Evolutionary conservation across 2,329 filamentous ascomycete genomes (phyloP).

Genomic region (Aspergillus pseudonomiae): DNA sequence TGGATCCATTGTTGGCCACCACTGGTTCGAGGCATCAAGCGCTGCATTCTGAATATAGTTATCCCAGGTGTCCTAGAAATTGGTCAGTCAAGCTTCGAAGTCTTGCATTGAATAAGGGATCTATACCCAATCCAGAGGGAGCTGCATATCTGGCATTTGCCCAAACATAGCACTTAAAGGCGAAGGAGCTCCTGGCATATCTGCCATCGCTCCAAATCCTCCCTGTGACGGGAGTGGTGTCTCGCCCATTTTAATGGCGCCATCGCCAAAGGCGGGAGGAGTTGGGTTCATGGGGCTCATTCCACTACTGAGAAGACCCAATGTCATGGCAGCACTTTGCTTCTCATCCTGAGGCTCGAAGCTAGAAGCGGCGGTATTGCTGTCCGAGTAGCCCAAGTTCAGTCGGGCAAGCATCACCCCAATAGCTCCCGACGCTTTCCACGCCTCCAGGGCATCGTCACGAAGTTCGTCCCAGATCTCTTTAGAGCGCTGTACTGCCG

Average conservation of each 20-base stretch:
- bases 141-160: conserved; percentile 58
- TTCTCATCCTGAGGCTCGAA: conserved; percentile 58
- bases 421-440: conserved; percentile 81
- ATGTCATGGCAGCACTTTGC: conserved; percentile 68
- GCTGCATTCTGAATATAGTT: conserved; percentile 66
- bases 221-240: conserved; percentile 27
- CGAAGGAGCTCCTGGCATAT: conserved; percentile 49
- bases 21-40: conserved; percentile 44
- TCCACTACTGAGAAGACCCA: conserved; percentile 69
- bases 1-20: conserved; percentile 42
- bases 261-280: conserved; percentile 33
- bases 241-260: conserved; percentile 34
- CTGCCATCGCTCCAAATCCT: conserved; percentile 33
- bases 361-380: conserved; percentile 22
- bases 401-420: conserved; percentile 83
- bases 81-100: conserved; percentile 29
- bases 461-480: conserved; percentile 79
- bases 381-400: conserved; percentile 40
- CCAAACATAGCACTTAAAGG: conserved; percentile 60
- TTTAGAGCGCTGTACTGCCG: conserved; percentile 70
- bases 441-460: conserved; percentile 83
- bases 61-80: conserved; percentile 66
- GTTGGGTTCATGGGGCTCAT: conserved; percentile 53
- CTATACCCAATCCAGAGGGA: conserved; percentile 66
- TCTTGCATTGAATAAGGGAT: neutral